A percentile compares a stretch with the other conserved stretches of the same genome.
These are phyloP conservation scores for Diaporthe citri DNA, from an alignment of 2,329 filamentous ascomycete genomes.

Conservation along the genomic window DNA sequence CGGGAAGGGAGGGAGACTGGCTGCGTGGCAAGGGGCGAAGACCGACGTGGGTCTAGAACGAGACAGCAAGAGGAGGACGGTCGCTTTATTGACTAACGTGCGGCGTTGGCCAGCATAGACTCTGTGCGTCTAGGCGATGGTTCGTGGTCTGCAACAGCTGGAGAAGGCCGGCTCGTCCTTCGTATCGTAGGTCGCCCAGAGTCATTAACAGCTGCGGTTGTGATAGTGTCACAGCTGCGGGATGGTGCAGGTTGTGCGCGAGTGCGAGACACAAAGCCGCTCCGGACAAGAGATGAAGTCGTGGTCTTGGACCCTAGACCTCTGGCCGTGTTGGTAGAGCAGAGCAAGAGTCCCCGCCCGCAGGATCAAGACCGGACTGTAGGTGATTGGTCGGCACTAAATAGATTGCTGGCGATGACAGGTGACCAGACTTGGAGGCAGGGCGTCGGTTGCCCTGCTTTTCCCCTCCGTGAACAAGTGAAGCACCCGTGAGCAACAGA, in stretches of 20 bases:
- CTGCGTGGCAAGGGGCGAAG: background rate
- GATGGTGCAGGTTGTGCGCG: constrained; percentile 22
- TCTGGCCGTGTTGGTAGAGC: constrained; percentile 2
- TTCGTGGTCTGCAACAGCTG: constrained; percentile 20
- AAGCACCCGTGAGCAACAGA: background rate
- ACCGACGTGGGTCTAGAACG: background rate
- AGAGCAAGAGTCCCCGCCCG: background rate
- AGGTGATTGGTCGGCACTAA: constrained; percentile 22
- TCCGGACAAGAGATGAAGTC: constrained; percentile 14
- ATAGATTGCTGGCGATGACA: constrained; percentile 9
- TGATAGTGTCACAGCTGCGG: constrained; percentile 22
- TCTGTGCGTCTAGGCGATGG: background rate
- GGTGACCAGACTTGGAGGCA: background rate
- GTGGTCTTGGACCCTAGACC: background rate
- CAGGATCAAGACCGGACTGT: background rate
- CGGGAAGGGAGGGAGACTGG: constrained; percentile 1
- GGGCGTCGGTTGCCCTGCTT: constrained; percentile 5
- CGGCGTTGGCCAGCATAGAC: background rate
- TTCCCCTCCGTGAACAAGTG: background rate
- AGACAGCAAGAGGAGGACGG: background rate
- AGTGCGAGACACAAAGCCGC: constrained; percentile 4
- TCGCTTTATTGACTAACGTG: background rate
- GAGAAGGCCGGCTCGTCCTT: constrained; percentile 1
- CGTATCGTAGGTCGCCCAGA: background rate
- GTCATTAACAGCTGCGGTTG: background rate